Base-by-base conservation (phyloP, 2,329 filamentous ascomycete species). In the Curvularia verruculosa region DNA sequence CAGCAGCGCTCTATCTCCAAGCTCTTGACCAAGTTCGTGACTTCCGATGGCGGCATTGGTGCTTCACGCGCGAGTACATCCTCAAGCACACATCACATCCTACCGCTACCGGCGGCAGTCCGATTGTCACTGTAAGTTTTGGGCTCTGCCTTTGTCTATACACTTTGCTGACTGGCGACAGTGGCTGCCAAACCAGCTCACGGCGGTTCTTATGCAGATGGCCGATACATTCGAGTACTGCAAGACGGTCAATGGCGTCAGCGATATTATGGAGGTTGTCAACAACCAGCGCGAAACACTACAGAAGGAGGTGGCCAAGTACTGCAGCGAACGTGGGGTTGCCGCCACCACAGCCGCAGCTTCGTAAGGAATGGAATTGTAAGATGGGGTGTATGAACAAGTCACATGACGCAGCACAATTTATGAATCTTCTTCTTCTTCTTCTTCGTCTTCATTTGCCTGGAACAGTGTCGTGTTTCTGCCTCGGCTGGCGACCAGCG, bases 1-100 rank as follows among this genome's bases (percentile, higher is more conserved):
- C 78, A 2, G 76, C 77, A 9, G 75, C 79, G 5, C 62, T 80
- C 19, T 83, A 82, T 56, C 74, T 83, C 18, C 75, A 77, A 34
- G 78, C 80, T 24, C 81, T 93, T 46, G 83, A 94, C 73, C 87
- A 92, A 75, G 89, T 94, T 8, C 85, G 90, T 54, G 89, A 91
- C 73, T 94, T 94, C 80, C 81, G 90, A 58, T 94, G 90, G 89
- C 82, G 90, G 6, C 90, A 94, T 76, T 94, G 90, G 90, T 91
- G 89, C 74, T 94, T 94, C 72, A 91, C 89, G 2, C 83, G 90
- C 57, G 90, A 93, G 80, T 94, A 94, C 72, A 93, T 94, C 67
- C 83, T 94, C 61, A 91, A 92, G 81, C 85, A 86, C 70, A 92
- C 88, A 0, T 81, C 79, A 18, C 89, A 94, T 71, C 89, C 90